Conservation (phyloP, 768 basidiomycete species). For the Psilocybe subaeruginosa region DNA sequence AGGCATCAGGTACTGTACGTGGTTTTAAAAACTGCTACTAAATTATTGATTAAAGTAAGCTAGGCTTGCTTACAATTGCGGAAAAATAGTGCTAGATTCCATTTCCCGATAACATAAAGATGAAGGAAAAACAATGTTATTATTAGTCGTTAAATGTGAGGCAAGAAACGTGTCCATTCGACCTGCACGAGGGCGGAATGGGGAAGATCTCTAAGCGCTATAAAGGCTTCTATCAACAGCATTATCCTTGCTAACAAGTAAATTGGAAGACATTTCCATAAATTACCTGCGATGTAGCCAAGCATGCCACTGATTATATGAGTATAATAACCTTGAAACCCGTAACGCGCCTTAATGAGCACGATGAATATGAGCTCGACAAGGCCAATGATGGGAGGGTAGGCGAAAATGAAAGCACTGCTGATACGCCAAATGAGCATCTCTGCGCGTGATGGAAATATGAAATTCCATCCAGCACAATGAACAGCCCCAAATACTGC, state of each 20-base stretch:
- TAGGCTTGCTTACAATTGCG: no score
- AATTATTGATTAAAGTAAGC: no score
- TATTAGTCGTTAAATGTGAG: constrained; percentile 9
- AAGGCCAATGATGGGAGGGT: background rate
- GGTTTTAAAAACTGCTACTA: no score
- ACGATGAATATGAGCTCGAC: no score
- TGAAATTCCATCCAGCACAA: background rate
- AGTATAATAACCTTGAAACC: no score
- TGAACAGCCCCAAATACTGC: background rate
- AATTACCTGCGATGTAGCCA: no score
- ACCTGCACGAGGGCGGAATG: constrained; percentile 1
- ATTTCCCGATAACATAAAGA: no score
- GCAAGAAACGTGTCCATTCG: constrained; percentile 15
- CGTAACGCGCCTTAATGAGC: no score
- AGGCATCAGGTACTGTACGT: no score
- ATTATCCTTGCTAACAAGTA: constrained; percentile 14
- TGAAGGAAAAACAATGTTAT: no score
- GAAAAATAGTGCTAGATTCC: no score
- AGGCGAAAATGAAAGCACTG: background rate
- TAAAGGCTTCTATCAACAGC: constrained; percentile 14
- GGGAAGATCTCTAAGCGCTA: constrained; percentile 13
- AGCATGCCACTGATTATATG: no score
- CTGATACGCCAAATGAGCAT: background rate
- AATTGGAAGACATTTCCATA: background rate
- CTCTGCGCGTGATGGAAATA: background rate